phyloP scores from a whole-genome alignment of 2,329 filamentous ascomycete genomes.

The Lasiodiplodia hormozganensis region DNA sequence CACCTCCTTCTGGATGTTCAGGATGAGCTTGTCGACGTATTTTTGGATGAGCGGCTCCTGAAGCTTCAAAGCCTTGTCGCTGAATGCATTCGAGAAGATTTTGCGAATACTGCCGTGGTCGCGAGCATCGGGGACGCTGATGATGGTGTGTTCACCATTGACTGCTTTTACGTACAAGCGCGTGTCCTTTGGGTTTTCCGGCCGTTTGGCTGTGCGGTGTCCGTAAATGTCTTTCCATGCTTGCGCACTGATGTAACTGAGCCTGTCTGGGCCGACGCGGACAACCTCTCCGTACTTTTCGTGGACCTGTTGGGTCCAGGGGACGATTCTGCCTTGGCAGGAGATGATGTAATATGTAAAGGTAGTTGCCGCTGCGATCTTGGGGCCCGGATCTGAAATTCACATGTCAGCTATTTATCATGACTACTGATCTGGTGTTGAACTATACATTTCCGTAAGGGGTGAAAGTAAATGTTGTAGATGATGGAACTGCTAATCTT shows the following conservation, averaged over 20 bases:
- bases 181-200: conserved; percentile 8
- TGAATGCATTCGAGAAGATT: conserved; percentile 40
- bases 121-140: conserved; percentile 29
- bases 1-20: conserved; percentile 36
- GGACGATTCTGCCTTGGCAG: not conserved
- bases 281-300: conserved; percentile 27
- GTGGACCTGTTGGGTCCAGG: not conserved
- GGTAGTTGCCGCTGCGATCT: conserved; percentile 1
- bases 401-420: too few relatives aligned
- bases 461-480: conserved; percentile 27
- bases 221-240: conserved; percentile 31
- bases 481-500: not conserved
- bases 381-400: conserved; percentile 40
- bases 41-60: conserved; percentile 41
- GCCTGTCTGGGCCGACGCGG: conserved; percentile 15
- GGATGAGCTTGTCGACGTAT: conserved; percentile 46
- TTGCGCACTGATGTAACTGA: conserved; percentile 25
- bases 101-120: conserved; percentile 32
- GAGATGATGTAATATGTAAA: not conserved
- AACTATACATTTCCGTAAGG: conserved; percentile 10
- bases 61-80: conserved; percentile 39
- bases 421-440: conserved; percentile 34
- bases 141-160: not conserved
- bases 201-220: conserved; percentile 16
- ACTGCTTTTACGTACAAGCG: not conserved